phyloP scores from a whole-genome alignment of 2,329 filamentous ascomycete genomes.

The Rutstroemia sp. region DNA sequence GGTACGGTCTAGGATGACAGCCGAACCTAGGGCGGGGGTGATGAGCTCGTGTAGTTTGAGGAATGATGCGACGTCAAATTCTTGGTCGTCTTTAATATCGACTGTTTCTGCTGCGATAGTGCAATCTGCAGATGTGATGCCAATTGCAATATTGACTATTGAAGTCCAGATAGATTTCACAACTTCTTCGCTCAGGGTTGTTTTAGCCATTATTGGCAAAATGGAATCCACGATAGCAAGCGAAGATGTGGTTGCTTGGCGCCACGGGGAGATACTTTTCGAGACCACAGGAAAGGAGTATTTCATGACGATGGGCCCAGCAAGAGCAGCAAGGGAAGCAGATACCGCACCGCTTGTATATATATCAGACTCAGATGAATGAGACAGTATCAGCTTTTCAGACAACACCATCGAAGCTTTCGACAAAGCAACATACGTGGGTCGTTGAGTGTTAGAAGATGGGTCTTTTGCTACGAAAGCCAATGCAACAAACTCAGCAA shows the following conservation, averaged over 20 bases:
- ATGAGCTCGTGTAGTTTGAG: slow-evolving; percentile 61
- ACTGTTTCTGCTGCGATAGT: slow-evolving; percentile 35
- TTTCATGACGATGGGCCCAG: slow-evolving; percentile 66
- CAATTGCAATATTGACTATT: slow-evolving; percentile 57
- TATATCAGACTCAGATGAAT: slow-evolving; percentile 57
- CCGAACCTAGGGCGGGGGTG: slow-evolving; percentile 62
- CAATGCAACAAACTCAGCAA: slow-evolving; percentile 64
- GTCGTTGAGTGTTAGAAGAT: slow-evolving; percentile 38
- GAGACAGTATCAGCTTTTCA: slow-evolving; percentile 49
- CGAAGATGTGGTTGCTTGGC: slow-evolving; percentile 64
- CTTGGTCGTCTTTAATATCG: slow-evolving; percentile 59
- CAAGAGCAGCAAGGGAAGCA: slow-evolving; percentile 58
- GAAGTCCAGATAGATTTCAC: slow-evolving; percentile 61
- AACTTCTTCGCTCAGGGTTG: slow-evolving; percentile 38
- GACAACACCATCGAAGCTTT: slow-evolving; percentile 72
- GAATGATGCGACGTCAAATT: slow-evolving; percentile 75
- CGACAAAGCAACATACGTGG: slow-evolving; percentile 84
- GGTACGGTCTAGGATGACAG: slow-evolving; percentile 56
- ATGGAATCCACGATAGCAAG: slow-evolving; percentile 61
- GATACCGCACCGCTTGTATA: slow-evolving; percentile 62
- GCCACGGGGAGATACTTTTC: slow-evolving; percentile 69
- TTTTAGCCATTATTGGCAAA: slow-evolving; percentile 49
- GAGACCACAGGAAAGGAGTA: slow-evolving; percentile 70
- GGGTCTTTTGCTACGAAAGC: slow-evolving; percentile 46
- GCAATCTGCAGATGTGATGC: slow-evolving; percentile 62